phyloP scores from a whole-genome alignment of 2,329 filamentous ascomycete genomes.

The Monosporascus sp. region DNA sequence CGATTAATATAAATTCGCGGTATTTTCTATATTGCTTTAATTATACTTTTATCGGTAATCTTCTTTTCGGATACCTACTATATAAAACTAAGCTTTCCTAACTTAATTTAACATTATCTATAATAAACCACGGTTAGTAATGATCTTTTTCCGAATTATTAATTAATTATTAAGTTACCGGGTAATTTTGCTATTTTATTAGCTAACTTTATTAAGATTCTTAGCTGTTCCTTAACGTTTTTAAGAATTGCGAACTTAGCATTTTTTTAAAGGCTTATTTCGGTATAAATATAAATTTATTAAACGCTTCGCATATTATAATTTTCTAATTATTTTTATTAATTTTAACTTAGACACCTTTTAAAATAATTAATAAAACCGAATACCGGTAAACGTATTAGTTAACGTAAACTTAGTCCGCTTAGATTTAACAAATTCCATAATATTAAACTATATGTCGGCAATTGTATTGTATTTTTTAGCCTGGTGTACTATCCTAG shows the following conservation, averaged over 20 bases:
- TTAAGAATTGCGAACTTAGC: slow-evolving; percentile 80
- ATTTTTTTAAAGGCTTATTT: slow-evolving; percentile 78
- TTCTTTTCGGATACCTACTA: no score
- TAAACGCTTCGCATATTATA: slow-evolving; percentile 76
- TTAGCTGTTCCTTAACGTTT: slow-evolving; percentile 74
- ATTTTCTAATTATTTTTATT: slow-evolving; percentile 82
- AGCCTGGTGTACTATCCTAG: no score
- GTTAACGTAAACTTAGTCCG: slow-evolving; percentile 72
- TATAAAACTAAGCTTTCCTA: no score
- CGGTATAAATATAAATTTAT: slow-evolving; percentile 67
- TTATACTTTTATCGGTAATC: no score
- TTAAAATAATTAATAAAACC: slow-evolving; percentile 76
- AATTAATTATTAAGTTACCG: no score
- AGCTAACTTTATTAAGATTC: slow-evolving; percentile 72
- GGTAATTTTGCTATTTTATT: no score
- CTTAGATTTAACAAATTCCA: slow-evolving; percentile 76
- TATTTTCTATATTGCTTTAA: no score
- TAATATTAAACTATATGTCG: slow-evolving; percentile 81
- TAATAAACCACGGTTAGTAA: no score
- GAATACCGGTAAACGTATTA: slow-evolving; percentile 61
- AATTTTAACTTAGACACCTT: slow-evolving; percentile 78
- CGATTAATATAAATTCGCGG: no score
- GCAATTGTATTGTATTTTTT: no score
- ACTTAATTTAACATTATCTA: no score
- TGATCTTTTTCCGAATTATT: no score